Evolutionary conservation across 306 rosid species (phyloP).

Genomic region (Rubus idaeus): DNA sequence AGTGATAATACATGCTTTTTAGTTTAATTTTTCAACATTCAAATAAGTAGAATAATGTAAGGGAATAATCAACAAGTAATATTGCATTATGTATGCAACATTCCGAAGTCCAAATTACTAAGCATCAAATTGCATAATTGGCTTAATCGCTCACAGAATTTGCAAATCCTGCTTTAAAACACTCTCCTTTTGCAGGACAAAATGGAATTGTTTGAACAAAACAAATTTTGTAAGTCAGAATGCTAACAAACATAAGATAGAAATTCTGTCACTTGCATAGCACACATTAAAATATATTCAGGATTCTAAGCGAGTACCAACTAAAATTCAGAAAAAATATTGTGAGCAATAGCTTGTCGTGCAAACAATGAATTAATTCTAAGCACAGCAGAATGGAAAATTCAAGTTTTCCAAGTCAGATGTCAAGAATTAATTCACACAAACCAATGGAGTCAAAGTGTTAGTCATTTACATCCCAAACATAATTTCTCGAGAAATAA

Average conservation of each 20-base stretch:
- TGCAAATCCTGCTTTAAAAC: not conserved
- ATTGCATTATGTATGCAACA: not conserved
- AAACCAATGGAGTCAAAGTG: not conserved
- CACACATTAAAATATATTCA: not conserved
- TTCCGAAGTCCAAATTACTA: not conserved
- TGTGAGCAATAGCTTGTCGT: too few relatives aligned
- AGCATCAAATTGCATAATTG: not conserved
- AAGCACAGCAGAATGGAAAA: not conserved
- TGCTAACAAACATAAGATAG: not conserved
- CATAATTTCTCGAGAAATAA: not conserved
- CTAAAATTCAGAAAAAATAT: too few relatives aligned
- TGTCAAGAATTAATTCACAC: not conserved
- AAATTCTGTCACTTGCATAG: not conserved
- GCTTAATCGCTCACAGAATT: not conserved
- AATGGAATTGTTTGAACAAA: not conserved
- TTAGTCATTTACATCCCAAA: not conserved
- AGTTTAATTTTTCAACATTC: not conserved
- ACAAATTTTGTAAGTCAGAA: not conserved
- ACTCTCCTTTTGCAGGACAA: not conserved
- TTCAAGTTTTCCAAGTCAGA: not conserved
- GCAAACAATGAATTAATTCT: not conserved
- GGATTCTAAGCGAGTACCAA: not conserved
- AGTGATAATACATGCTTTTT: not conserved
- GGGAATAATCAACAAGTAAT: not conserved
- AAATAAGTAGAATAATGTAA: not conserved